Evolutionary conservation across 768 basidiomycete genomes (phyloP).

Genomic region (Coprinopsis sp.): DNA sequence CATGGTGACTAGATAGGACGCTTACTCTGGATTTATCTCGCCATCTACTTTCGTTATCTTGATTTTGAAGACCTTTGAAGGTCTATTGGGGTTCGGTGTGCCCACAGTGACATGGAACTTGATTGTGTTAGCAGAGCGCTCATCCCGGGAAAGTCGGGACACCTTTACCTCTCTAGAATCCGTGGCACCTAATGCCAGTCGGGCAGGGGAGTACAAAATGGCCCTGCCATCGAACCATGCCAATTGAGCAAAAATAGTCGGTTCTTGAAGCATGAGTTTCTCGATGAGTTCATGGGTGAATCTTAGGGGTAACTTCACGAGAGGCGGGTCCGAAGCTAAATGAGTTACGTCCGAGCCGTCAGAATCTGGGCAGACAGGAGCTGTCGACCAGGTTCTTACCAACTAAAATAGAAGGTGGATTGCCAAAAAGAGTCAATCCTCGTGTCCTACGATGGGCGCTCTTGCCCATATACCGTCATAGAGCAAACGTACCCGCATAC

Average conservation of each 20-base stretch:
- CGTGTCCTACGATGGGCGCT: not conserved
- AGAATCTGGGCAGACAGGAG: not conserved
- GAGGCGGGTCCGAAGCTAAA: slow-evolving; percentile 16
- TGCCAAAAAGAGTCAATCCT: not conserved
- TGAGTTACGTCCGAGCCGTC: too few relatives aligned
- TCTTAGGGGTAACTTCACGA: slow-evolving; percentile 37
- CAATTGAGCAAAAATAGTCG: slow-evolving; percentile 57
- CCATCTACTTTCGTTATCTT: slow-evolving; percentile 51
- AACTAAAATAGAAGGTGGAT: slow-evolving; percentile 15
- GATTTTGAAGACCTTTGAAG: slow-evolving; percentile 67
- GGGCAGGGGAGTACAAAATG: slow-evolving; percentile 58
- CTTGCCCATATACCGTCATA: too few relatives aligned
- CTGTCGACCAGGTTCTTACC: slow-evolving; percentile 17
- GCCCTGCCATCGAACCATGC: slow-evolving; percentile 78
- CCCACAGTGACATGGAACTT: slow-evolving; percentile 54
- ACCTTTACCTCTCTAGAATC: slow-evolving; percentile 48
- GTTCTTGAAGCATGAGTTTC: slow-evolving; percentile 49
- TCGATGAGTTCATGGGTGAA: slow-evolving; percentile 40
- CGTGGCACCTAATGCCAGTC: slow-evolving; percentile 51
- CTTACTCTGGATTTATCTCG: slow-evolving; percentile 33
- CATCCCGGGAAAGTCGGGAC: not conserved
- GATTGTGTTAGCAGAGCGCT: not conserved
- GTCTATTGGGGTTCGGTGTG: slow-evolving; percentile 25
- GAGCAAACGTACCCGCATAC: slow-evolving; percentile 45
- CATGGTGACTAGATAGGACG: not conserved